Conservation (phyloP, 176 grass and related monocot species). For the bread wheat (Triticum aestivum) region IWGSC_CS_RefSeq_v2.1 NC_057796.1:342758641-342759140, state of each 20-base stretch:
- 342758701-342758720: constrained; percentile 42
- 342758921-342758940: constrained; percentile 2
- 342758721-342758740: not conserved
- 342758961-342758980: not conserved
- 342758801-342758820: constrained; percentile 41
- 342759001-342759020: not conserved
- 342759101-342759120: no score
- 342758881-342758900: constrained; percentile 24
- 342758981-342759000: not conserved
- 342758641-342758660: constrained; percentile 33
- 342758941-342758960: not conserved
- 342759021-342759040: constrained; percentile 9
- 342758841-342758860: constrained; percentile 51
- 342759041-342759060: not conserved
- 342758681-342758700: constrained; percentile 38
- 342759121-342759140: no score
- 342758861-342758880: constrained; percentile 23
- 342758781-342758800: constrained; percentile 7
- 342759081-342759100: not conserved
- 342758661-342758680: constrained; percentile 42
- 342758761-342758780: not conserved
- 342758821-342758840: constrained; percentile 15
- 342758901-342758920: constrained; percentile 40
- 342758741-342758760: constrained; percentile 32
- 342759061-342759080: constrained; percentile 16